phyloP scores from a whole-genome alignment of 2,329 filamentous ascomycete genomes.

The Aureobasidium sp. region DNA sequence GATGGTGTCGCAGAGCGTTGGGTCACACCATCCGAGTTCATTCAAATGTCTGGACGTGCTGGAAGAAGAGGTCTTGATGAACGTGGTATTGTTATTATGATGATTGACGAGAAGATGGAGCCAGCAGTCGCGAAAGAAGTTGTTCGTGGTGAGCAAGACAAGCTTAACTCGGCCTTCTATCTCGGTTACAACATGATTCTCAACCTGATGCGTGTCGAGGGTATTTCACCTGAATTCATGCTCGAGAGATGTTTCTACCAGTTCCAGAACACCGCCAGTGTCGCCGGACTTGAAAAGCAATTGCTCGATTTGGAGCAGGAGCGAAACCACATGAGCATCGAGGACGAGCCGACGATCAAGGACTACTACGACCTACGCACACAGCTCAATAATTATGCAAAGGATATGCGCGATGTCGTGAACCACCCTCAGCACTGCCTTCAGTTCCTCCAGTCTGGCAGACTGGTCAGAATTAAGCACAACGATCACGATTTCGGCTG shows the following conservation, averaged over 20 bases:
- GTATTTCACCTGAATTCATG: slow-evolving; percentile 98
- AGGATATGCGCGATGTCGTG: slow-evolving; percentile 86
- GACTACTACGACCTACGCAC: slow-evolving; percentile 90
- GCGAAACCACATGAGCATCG: slow-evolving; percentile 65
- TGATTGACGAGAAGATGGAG: slow-evolving; percentile 96
- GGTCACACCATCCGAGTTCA: slow-evolving; percentile 90
- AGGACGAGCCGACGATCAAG: slow-evolving; percentile 80
- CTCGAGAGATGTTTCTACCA: slow-evolving; percentile 97
- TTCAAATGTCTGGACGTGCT: slow-evolving; percentile 97
- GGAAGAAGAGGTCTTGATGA: slow-evolving; percentile 96
- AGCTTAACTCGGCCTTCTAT: slow-evolving; percentile 95
- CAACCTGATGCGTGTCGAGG: slow-evolving; percentile 93
- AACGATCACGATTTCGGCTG: slow-evolving; percentile 81
- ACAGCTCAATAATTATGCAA: slow-evolving; percentile 73
- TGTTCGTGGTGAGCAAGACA: slow-evolving; percentile 92
- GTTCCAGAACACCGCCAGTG: slow-evolving; percentile 90
- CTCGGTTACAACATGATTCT: slow-evolving; percentile 99
- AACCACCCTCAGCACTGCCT: slow-evolving; percentile 84
- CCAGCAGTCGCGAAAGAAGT: slow-evolving; percentile 90
- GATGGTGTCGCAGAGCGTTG: slow-evolving; percentile 76
- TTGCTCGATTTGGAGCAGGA: slow-evolving; percentile 71
- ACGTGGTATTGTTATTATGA: slow-evolving; percentile 98
- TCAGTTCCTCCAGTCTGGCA: slow-evolving; percentile 79
- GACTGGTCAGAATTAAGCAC: slow-evolving; percentile 79
- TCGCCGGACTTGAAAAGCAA: slow-evolving; percentile 76